phyloP scores from a whole-genome alignment of 2,329 filamentous ascomycete genomes.

The Paracoccidioides brasiliensis region DNA sequence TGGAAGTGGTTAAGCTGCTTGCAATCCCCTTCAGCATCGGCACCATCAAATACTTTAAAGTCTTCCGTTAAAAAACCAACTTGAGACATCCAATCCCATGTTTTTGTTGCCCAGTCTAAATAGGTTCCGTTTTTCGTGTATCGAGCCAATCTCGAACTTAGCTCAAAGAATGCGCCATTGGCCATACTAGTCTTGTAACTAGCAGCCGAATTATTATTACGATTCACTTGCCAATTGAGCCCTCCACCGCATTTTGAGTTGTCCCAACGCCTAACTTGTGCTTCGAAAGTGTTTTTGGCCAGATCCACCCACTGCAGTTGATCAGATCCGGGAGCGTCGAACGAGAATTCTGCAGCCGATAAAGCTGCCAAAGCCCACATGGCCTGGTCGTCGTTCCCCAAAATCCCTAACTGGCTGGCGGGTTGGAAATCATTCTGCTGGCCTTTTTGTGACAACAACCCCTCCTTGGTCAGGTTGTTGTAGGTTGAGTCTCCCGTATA shows the following conservation, averaged over 20 bases:
- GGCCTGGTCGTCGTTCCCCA: constrained; percentile 45
- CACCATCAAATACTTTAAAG: constrained; percentile 54
- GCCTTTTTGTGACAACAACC: constrained; percentile 27
- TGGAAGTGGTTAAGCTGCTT: constrained; percentile 48
- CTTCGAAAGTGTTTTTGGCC: constrained; percentile 58
- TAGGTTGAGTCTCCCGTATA: constrained; percentile 30
- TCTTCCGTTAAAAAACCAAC: constrained; percentile 48
- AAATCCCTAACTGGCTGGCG: constrained; percentile 27
- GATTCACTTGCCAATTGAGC: constrained; percentile 68
- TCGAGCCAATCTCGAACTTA: constrained; percentile 61
- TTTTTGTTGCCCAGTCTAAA: constrained; percentile 46
- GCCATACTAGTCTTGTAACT: constrained; percentile 72
- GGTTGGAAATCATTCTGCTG: constrained; percentile 29
- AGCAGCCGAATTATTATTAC: constrained; percentile 57
- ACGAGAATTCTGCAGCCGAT: constrained; percentile 41
- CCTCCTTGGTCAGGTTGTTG: constrained; percentile 26
- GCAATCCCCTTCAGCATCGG: constrained; percentile 45
- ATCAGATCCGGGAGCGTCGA: constrained; percentile 27
- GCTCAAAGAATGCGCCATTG: constrained; percentile 72
- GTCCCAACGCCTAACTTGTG: constrained; percentile 59
- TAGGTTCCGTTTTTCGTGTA: constrained; percentile 53
- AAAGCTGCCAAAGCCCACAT: constrained; percentile 47
- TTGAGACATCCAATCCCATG: constrained; percentile 48
- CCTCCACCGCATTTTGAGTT: constrained; percentile 54
- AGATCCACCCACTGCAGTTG: constrained; percentile 39